Conservation (phyloP, 352 stramenopile genomes). For the Phytophthora syringae region DNA sequence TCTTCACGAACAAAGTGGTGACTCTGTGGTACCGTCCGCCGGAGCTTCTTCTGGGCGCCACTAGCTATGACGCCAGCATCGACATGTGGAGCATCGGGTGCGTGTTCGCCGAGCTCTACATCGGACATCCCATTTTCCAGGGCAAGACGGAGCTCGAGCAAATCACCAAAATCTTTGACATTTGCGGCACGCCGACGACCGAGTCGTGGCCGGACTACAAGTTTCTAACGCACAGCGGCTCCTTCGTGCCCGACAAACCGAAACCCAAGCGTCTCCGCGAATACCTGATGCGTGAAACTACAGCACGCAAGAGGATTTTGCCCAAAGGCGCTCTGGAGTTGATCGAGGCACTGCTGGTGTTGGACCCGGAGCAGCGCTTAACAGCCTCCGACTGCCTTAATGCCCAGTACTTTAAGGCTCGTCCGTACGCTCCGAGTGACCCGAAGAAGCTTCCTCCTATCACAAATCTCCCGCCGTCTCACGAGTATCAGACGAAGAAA, state of each 20-base stretch:
- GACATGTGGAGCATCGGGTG: conserved; percentile 97
- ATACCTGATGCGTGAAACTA: conserved; percentile 80
- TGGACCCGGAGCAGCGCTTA: conserved; percentile 94
- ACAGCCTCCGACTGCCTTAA: conserved; percentile 93
- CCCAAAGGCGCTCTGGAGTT: conserved; percentile 91
- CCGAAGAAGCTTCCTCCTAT: conserved; percentile 73
- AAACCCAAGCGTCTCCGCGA: conserved; percentile 71
- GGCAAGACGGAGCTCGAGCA: conserved; percentile 90
- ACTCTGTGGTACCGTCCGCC: conserved; percentile 96
- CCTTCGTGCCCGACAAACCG: conserved; percentile 84
- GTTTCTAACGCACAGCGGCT: conserved; percentile 80
- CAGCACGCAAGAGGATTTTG: conserved; percentile 76
- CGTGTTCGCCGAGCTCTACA: conserved; percentile 88
- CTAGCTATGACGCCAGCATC: conserved; percentile 92
- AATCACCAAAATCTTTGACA: conserved; percentile 89
- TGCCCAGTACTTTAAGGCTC: conserved; percentile 93
- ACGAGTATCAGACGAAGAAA: conserved; percentile 92
- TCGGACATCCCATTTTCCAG: conserved; percentile 87
- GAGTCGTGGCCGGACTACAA: conserved; percentile 89
- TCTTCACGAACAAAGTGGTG: conserved; percentile 96
- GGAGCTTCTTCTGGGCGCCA: conserved; percentile 94
- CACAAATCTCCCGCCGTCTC: conserved; percentile 76
- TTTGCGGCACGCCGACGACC: conserved; percentile 84
- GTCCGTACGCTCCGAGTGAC: conserved; percentile 69
- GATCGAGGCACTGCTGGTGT: conserved; percentile 93